Percentiles rank a stretch among this genome's conserved stretches.
Conservation (phyloP, 2,329 filamentous ascomycete genomes). For the Biscogniauxia sp. region DNA sequence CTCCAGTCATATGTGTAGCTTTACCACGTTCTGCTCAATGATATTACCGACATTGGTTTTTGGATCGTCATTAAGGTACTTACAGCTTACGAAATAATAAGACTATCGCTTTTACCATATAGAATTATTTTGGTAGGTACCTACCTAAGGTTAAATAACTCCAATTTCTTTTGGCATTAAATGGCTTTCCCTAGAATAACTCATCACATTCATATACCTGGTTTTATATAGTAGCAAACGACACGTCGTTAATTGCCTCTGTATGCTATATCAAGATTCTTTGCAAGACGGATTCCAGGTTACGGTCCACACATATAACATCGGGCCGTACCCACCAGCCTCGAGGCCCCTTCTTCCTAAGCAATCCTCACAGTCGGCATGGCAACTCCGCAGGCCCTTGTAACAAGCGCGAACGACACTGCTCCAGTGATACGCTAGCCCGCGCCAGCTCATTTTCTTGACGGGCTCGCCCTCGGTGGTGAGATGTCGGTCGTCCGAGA, state of each 20-base stretch:
- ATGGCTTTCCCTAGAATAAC: too few species aligned
- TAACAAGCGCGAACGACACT: constrained; percentile 1
- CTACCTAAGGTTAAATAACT: too few species aligned
- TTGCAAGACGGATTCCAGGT: constrained; percentile 9
- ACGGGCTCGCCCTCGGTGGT: constrained; percentile 14
- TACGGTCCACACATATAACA: constrained; percentile 18
- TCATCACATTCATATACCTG: too few species aligned
- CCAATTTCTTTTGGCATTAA: too few species aligned
- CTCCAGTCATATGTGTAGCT: too few species aligned
- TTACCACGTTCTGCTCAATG: too few species aligned
- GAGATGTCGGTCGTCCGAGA: constrained; percentile 14
- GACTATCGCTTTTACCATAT: too few species aligned
- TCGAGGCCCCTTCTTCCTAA: constrained; percentile 3
- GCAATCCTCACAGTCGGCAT: constrained; percentile 8
- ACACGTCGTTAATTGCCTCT: neutral
- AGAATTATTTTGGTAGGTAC: too few species aligned
- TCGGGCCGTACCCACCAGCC: constrained; percentile 14
- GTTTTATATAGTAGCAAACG: neutral
- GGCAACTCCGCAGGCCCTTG: neutral
- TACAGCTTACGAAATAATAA: too few species aligned
- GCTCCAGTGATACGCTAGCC: constrained; percentile 12
- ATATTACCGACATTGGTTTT: too few species aligned
- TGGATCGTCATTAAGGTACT: too few species aligned
- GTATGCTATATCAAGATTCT: neutral
- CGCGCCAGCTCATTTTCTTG: constrained; percentile 21